These are phyloP conservation scores for Fraxinus nigra DNA, from an alignment of 305 asterid species.

Conservation along the genomic window DNA sequence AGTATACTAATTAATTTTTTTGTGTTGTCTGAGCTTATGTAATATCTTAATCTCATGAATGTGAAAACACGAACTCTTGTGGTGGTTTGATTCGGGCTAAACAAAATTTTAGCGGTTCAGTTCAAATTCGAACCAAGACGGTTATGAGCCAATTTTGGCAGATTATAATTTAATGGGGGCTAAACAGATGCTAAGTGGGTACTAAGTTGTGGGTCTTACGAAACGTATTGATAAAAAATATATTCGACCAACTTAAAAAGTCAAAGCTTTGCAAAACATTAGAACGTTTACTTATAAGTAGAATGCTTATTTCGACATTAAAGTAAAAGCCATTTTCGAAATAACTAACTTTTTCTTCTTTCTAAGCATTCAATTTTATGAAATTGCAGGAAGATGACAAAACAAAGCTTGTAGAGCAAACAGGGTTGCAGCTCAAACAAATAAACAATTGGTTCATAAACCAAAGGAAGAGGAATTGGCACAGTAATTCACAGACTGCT, in stretches of 20 bases:
- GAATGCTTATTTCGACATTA: neutral
- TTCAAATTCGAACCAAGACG: neutral
- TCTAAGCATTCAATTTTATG: neutral
- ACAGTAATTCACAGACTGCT: constrained; percentile 66
- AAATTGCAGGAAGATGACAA: constrained; percentile 79
- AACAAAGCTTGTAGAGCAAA: constrained; percentile 81
- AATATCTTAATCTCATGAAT: neutral
- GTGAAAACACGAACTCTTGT: neutral
- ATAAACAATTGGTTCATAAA: constrained; percentile 88
- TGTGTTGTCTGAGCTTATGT: neutral
- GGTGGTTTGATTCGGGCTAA: neutral
- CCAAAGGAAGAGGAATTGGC: constrained; percentile 88
- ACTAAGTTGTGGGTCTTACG: neutral
- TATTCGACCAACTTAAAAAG: neutral
- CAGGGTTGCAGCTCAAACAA: constrained; percentile 83
- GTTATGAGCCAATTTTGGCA: neutral
- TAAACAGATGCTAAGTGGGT: neutral
- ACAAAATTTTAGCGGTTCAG: neutral
- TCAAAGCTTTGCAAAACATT: neutral
- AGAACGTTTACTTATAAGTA: neutral
- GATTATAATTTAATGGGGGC: no score
- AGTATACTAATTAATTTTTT: neutral
- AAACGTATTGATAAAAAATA: neutral
- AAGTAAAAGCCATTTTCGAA: neutral
- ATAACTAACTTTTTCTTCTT: neutral